phyloP scores from a whole-genome alignment of 2,329 filamentous ascomycete genomes.

The Aspergillus quadricinctus region DNA sequence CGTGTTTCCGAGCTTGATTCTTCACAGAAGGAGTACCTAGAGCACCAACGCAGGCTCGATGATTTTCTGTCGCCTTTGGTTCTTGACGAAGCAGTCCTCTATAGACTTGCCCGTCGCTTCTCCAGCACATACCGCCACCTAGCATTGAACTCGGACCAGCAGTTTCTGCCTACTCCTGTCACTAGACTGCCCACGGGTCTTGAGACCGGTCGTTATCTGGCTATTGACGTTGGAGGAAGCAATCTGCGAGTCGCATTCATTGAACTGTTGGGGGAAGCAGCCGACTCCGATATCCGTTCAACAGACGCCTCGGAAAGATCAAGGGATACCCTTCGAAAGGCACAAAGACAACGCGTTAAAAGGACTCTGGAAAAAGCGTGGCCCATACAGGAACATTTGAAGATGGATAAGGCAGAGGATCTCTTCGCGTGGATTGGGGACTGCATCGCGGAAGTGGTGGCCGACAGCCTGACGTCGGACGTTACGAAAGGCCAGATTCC shows the following conservation, averaged over 20 bases:
- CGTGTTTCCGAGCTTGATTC: conserved; percentile 25
- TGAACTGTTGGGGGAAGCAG: conserved; percentile 45
- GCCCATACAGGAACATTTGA: conserved; percentile 53
- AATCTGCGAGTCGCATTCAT: conserved; percentile 56
- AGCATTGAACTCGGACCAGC: conserved; percentile 42
- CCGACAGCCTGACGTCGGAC: conserved; percentile 44
- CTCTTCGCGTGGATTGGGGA: conserved; percentile 78
- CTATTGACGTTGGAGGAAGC: conserved; percentile 55
- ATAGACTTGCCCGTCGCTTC: conserved; percentile 44
- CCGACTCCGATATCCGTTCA: conserved; percentile 31
- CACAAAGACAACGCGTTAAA: conserved; percentile 44
- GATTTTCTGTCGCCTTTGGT: conserved; percentile 39
- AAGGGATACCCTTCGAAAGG: conserved; percentile 42
- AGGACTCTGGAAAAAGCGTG: conserved; percentile 48
- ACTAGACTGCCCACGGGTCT: conserved; percentile 46
- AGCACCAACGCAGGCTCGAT: conserved; percentile 34
- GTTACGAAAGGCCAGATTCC: conserved; percentile 36
- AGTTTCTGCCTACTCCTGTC: conserved; percentile 46
- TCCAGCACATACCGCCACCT: conserved; percentile 42
- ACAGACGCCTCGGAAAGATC: conserved; percentile 35
- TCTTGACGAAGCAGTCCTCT: conserved; percentile 40
- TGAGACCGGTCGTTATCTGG: conserved; percentile 52
- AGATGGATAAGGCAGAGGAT: conserved; percentile 65
- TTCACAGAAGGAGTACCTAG: conserved; percentile 24
- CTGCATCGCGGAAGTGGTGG: conserved; percentile 70